A percentile compares a stretch with the other conserved stretches of the same genome.
phyloP scores from a whole-genome alignment of 805 yeast genomes.

The Pichia scutulata region DNA sequence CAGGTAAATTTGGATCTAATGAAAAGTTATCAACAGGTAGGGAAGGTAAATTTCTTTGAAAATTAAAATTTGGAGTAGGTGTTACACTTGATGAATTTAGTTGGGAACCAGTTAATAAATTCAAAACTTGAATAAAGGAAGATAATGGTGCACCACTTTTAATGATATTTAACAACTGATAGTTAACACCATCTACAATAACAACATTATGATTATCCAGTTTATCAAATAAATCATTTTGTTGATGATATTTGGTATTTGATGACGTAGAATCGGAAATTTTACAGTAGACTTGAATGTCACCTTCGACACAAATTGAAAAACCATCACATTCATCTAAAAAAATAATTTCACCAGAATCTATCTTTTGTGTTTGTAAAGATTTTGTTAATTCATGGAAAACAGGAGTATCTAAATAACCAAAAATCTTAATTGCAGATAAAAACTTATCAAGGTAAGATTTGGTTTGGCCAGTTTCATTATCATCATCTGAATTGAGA shows the following conservation, averaged over 20 bases:
- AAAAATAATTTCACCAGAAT: slow-evolving; percentile 66
- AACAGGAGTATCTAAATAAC: slow-evolving; percentile 82
- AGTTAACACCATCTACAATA: slow-evolving; percentile 48
- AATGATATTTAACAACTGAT: slow-evolving; percentile 71
- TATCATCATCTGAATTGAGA: slow-evolving; percentile 29
- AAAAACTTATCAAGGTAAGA: slow-evolving; percentile 84
- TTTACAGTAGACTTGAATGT: slow-evolving; percentile 67
- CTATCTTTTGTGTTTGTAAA: slow-evolving; percentile 81
- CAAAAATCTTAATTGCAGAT: slow-evolving; percentile 87
- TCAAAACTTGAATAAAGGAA: slow-evolving; percentile 71
- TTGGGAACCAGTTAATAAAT: slow-evolving; percentile 41
- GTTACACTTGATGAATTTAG: slow-evolving; percentile 6
- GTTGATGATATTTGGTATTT: slow-evolving; percentile 14
- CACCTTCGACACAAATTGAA: slow-evolving; percentile 88
- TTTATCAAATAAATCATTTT: slow-evolving; percentile 18
- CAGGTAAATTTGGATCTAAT: slow-evolving; percentile 6
- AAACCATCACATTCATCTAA: slow-evolving; percentile 69
- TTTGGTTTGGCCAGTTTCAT: slow-evolving; percentile 35
- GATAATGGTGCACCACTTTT: slow-evolving; percentile 81
- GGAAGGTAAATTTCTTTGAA: slow-evolving; percentile 1
- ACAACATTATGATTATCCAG: slow-evolving; percentile 34
- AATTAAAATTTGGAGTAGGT: slow-evolving; percentile 8
- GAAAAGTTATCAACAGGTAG: slow-evolving; percentile 11
- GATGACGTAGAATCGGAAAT: slow-evolving; percentile 25
- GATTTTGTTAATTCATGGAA: slow-evolving; percentile 88